A percentile compares a stretch with the other conserved stretches of the same genome.
These are phyloP conservation scores for Colletotrichum ledebouriae DNA, from an alignment of 2,329 filamentous ascomycete genomes.

Conservation along the genomic window DNA sequence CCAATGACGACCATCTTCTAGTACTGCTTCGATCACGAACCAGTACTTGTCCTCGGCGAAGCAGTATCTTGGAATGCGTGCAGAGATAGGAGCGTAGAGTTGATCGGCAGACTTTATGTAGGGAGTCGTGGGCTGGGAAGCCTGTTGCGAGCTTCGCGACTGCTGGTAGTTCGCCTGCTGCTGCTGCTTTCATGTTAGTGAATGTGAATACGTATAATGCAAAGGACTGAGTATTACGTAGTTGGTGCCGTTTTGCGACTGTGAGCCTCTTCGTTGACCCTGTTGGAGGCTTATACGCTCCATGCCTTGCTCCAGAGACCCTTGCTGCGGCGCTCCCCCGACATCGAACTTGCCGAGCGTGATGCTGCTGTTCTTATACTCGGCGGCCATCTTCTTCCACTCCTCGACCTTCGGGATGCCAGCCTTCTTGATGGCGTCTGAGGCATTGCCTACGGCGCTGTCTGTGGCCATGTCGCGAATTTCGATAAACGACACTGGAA, in stretches of 20 bases:
- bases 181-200: conserved; percentile 45
- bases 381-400: conserved; percentile 99
- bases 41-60: conserved; percentile 99
- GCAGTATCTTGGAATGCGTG: conserved; percentile 91
- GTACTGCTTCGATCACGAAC: conserved; percentile 93
- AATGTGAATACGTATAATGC: neutral
- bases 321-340: conserved; percentile 56
- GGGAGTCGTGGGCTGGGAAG: conserved; percentile 58
- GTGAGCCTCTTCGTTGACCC: conserved; percentile 56
- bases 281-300: conserved; percentile 83
- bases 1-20: conserved; percentile 93
- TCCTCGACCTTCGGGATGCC: conserved; percentile 96
- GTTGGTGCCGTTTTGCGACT: conserved; percentile 58
- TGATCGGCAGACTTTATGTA: conserved; percentile 62
- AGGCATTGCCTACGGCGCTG: conserved; percentile 82
- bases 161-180: conserved; percentile 48
- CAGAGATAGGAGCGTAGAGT: conserved; percentile 81
- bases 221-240: conserved; percentile 55
- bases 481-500: conserved; percentile 96
- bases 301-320: conserved; percentile 76
- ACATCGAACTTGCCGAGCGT: conserved; percentile 89
- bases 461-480: conserved; percentile 94
- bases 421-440: conserved; percentile 87
- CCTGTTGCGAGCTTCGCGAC: conserved; percentile 48
- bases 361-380: conserved; percentile 99